These are phyloP conservation scores for Penicillium concentricum DNA, from an alignment of 2,329 filamentous ascomycete genomes.

Conservation along the genomic window DNA sequence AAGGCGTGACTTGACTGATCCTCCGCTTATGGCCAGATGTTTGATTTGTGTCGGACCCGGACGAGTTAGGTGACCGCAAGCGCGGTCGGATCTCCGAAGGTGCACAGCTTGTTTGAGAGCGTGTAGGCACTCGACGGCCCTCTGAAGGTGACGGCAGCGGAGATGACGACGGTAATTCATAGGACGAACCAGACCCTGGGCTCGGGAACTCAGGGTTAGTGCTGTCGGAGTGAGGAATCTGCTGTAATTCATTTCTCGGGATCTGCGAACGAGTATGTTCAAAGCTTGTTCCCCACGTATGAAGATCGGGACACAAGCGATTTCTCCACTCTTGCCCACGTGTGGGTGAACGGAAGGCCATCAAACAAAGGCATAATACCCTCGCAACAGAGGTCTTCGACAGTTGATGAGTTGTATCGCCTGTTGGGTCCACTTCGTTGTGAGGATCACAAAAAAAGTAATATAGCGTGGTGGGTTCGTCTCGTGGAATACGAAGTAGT, in stretches of 20 bases:
- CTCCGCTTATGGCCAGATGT: not conserved
- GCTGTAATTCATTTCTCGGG: not conserved
- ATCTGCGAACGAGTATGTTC: not conserved
- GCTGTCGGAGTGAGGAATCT: not conserved
- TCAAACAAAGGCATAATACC: not conserved
- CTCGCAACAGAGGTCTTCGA: not conserved
- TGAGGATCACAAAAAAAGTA: constrained; percentile 27
- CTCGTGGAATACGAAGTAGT: constrained; percentile 16
- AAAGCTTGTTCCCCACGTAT: not conserved
- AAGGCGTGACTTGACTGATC: not conserved
- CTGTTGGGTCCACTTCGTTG: not conserved
- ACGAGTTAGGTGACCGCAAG: not conserved
- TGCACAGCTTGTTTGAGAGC: not conserved
- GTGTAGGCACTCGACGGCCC: not conserved
- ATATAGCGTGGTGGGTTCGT: constrained; percentile 24
- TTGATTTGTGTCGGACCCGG: not conserved
- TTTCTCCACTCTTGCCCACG: not conserved
- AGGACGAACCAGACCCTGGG: not conserved
- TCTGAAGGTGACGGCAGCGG: not conserved
- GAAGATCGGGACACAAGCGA: not conserved
- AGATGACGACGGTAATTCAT: not conserved
- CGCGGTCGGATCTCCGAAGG: not conserved
- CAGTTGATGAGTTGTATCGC: not conserved
- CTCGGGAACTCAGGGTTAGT: not conserved
- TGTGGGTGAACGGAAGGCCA: not conserved